phyloP scores from a whole-genome alignment of 257 asterid genomes.

The Gentiana straminea region DNA sequence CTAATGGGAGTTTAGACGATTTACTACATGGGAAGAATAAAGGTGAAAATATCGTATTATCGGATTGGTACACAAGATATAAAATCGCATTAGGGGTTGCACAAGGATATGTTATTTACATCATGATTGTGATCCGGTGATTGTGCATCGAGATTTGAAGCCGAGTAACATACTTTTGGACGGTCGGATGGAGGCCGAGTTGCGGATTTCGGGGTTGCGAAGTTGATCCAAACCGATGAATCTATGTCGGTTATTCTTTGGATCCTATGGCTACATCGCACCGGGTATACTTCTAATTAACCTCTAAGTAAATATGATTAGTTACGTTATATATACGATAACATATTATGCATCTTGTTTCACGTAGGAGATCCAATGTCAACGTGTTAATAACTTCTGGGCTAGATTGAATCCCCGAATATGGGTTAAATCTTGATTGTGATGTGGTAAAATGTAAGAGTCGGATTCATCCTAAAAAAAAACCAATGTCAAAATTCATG shows the following conservation, averaged over 20 bases:
- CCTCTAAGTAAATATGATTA: no score
- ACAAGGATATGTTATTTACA: slow-evolving; percentile 79
- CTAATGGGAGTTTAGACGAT: slow-evolving; percentile 77
- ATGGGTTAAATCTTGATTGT: no score
- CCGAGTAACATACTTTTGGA: slow-evolving; percentile 76
- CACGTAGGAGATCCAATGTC: no score
- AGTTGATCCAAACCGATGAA: slow-evolving; percentile 53
- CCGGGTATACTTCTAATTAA: slow-evolving; percentile 41
- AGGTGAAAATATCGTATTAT: slow-evolving; percentile 31
- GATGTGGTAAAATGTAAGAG: no score
- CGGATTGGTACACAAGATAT: slow-evolving; percentile 65
- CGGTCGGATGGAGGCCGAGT: slow-evolving; percentile 66
- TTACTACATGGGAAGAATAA: slow-evolving; percentile 66
- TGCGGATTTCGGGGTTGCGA: slow-evolving; percentile 88
- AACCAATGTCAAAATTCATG: no score
- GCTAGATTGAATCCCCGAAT: no score
- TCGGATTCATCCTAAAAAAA: no score
- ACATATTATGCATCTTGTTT: no score
- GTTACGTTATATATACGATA: no score
- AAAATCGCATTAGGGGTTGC: slow-evolving; percentile 81
- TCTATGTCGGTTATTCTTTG: slow-evolving; percentile 81
- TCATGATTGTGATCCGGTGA: slow-evolving; percentile 80
- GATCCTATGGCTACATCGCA: slow-evolving; percentile 93
- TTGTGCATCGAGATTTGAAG: slow-evolving; percentile 68
- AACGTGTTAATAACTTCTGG: no score